phyloP scores from a whole-genome alignment of 371 early-diverging fungal genomes.

The Batrachochytrium dendrobatidis region DNA sequence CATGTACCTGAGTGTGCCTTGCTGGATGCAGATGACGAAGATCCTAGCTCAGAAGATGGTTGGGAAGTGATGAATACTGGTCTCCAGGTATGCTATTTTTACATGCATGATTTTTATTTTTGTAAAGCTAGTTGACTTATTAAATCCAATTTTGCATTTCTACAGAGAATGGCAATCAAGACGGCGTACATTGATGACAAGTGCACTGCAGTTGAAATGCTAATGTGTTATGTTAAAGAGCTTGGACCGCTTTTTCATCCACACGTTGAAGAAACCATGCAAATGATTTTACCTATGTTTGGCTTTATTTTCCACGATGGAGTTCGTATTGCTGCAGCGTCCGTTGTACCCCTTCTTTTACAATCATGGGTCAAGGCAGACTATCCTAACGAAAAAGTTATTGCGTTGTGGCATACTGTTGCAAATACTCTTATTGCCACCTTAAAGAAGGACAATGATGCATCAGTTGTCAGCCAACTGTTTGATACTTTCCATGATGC shows the following conservation, averaged over 20 bases:
- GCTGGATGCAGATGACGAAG: constrained; percentile 76
- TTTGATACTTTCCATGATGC: constrained; percentile 53
- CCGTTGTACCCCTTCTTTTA: constrained; percentile 73
- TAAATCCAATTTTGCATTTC: constrained; percentile 9
- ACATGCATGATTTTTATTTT: not conserved
- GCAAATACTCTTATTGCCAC: constrained; percentile 58
- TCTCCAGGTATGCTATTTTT: constrained; percentile 46
- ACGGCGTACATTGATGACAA: constrained; percentile 94
- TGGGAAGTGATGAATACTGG: constrained; percentile 89
- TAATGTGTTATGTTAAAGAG: constrained; percentile 87
- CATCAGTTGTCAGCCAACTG: constrained; percentile 66
- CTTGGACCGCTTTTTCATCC: constrained; percentile 81
- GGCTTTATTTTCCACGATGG: constrained; percentile 96
- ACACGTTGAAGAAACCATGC: constrained; percentile 72
- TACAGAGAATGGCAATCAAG: constrained; percentile 91
- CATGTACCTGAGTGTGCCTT: constrained; percentile 90
- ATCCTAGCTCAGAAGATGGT: constrained; percentile 81
- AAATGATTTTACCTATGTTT: constrained; percentile 78
- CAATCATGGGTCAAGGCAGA: constrained; percentile 31
- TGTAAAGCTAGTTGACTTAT: not conserved
- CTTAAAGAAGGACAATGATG: constrained; percentile 66
- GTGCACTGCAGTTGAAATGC: constrained; percentile 94
- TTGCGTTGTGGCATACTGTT: constrained; percentile 53
- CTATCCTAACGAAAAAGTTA: constrained; percentile 14
- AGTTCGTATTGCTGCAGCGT: constrained; percentile 82